phyloP scores from a whole-genome alignment of 2,329 filamentous ascomycete genomes.

The Trichoderma semiorbis region DNA sequence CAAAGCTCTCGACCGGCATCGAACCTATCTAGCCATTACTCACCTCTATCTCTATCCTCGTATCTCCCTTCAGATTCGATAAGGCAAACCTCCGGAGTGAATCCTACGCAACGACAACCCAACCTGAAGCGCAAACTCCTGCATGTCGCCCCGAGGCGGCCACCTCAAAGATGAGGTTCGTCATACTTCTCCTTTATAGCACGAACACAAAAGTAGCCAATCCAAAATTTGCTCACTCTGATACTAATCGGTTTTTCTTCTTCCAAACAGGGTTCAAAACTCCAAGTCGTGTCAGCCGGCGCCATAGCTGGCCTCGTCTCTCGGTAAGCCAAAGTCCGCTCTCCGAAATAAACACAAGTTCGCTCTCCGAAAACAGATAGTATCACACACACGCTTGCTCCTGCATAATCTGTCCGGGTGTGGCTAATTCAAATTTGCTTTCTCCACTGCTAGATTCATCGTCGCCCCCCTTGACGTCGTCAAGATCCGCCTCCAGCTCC shows the following conservation, averaged over 20 bases:
- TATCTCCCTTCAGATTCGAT: conserved; percentile 15
- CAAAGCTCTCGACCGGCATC: background rate
- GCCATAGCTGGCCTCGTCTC: conserved; percentile 79
- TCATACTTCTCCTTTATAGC: background rate
- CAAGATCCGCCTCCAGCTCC: conserved; percentile 95
- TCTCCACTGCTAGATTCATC: conserved; percentile 62
- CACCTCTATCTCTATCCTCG: background rate
- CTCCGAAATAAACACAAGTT: background rate
- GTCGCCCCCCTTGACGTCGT: conserved; percentile 95
- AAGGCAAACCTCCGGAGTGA: background rate
- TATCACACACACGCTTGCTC: background rate
- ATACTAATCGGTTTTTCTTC: background rate
- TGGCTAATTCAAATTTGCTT: background rate
- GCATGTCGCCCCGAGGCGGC: conserved; percentile 36
- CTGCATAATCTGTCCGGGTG: background rate
- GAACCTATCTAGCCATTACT: background rate
- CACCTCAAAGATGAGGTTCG: conserved; percentile 59
- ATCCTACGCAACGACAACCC: background rate
- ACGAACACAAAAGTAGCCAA: background rate
- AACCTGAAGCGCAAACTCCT: conserved; percentile 20
- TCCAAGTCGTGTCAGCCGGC: conserved; percentile 55
- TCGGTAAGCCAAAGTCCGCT: conserved; percentile 55
- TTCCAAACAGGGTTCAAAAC: conserved; percentile 46
- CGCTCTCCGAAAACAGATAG: background rate
- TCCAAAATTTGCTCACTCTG: too few species aligned